Percentiles rank a stretch among this genome's conserved stretches.
Evolutionary conservation across 805 yeast genomes (phyloP).

Genomic region (Scheffersomyces stipitis): DNA sequence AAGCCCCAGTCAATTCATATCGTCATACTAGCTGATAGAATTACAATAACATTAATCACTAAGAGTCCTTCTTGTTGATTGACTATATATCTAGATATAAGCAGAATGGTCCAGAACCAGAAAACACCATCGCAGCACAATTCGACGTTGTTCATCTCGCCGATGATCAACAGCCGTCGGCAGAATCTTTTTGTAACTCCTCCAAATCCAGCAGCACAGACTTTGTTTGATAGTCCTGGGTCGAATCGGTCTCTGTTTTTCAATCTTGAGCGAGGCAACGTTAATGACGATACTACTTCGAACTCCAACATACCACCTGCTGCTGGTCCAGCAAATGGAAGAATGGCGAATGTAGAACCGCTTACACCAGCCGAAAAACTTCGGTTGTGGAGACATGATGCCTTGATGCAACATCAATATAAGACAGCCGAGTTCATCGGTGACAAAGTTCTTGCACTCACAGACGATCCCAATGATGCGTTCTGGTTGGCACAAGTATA

Average conservation of each 20-base stretch:
- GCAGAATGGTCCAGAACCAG: conserved; percentile 17
- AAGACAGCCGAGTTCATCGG: conserved; percentile 88
- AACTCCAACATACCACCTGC: neutral
- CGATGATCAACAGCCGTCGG: conserved; percentile 49
- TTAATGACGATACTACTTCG: neutral
- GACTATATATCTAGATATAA: too few relatives aligned
- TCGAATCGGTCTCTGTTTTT: conserved; percentile 40
- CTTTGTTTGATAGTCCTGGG: conserved; percentile 45
- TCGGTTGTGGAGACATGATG: conserved; percentile 91
- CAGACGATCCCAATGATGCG: conserved; percentile 89
- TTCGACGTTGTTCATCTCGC: conserved; percentile 74
- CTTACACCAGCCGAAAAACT: conserved; percentile 80
- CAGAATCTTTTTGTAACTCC: conserved; percentile 47
- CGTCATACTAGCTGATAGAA: too few relatives aligned
- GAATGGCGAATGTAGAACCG: conserved; percentile 31
- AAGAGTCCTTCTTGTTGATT: too few relatives aligned
- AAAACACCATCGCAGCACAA: conserved; percentile 57
- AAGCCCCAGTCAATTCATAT: too few relatives aligned
- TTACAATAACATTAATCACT: too few relatives aligned
- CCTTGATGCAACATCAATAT: conserved; percentile 88
- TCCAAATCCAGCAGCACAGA: conserved; percentile 43
- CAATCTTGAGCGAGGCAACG: conserved; percentile 21
- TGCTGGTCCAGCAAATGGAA: neutral
- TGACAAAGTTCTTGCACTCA: conserved; percentile 81
- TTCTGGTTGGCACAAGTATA: conserved; percentile 95